A percentile compares a stretch with the other conserved stretches of the same genome.
Evolutionary conservation across 805 yeast species (phyloP).

Genomic region (Candida maris): DNA sequence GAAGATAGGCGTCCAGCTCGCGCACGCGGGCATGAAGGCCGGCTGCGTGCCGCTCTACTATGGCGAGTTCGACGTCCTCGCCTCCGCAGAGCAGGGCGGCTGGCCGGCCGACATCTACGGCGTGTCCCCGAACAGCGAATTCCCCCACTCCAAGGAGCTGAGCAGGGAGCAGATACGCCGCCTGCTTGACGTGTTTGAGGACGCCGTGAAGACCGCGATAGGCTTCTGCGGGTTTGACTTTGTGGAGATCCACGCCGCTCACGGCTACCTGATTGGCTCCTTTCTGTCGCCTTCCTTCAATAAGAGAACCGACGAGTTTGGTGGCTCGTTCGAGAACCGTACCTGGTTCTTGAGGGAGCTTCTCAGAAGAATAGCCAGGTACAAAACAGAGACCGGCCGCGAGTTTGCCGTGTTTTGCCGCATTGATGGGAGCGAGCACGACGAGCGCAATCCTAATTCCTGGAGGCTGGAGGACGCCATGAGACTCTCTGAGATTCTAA

Average conservation of each 20-base stretch:
- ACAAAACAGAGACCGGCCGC: conserved; percentile 28
- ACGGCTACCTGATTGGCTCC: conserved; percentile 52
- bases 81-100: conserved; percentile 36
- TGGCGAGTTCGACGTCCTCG: conserved; percentile 27
- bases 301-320: conserved; percentile 58
- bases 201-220: conserved; percentile 48
- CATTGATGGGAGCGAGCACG: conserved; percentile 43
- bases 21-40: conserved; percentile 53
- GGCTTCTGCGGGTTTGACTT: conserved; percentile 55
- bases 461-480: conserved; percentile 47
- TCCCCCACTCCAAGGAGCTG: conserved; percentile 38
- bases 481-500: conserved; percentile 36
- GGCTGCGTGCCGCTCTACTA: conserved; percentile 14
- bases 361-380: conserved; percentile 39
- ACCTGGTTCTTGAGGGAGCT: conserved; percentile 46
- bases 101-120: conserved; percentile 42
- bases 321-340: conserved; percentile 61
- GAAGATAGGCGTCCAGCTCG: conserved; percentile 50
- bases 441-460: conserved; percentile 32
- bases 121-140: conserved; percentile 35
- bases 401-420: conserved; percentile 46
- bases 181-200: conserved; percentile 39
- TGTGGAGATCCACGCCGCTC: conserved; percentile 63
- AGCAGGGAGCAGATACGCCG: conserved; percentile 38
- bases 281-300: conserved; percentile 47